A percentile compares a stretch with the other conserved stretches of the same genome.
Evolutionary conservation across 2,329 filamentous ascomycete species (phyloP).

Genomic region (Calonectria henricotiae): DNA sequence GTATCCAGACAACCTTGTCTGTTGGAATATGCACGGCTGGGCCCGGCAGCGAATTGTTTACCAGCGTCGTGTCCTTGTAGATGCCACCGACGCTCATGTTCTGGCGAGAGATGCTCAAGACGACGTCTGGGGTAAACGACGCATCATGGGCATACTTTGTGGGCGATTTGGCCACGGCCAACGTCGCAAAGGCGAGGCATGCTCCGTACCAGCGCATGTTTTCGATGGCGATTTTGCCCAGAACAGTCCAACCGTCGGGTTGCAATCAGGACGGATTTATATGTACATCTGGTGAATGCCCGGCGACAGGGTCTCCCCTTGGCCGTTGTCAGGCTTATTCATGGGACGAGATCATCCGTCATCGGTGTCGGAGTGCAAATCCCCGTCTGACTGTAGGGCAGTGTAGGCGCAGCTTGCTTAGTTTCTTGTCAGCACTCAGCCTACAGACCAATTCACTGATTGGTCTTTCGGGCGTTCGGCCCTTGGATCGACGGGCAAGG

Average conservation of each 20-base stretch:
- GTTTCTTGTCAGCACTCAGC: not conserved
- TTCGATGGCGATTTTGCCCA: not conserved
- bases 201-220: constrained; percentile 5
- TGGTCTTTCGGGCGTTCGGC: not conserved
- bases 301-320: not conserved
- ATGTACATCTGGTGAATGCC: not conserved
- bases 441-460: not conserved
- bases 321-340: not conserved
- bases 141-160: constrained; percentile 4
- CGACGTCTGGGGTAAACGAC: constrained; percentile 8
- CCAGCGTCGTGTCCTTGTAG: not conserved
- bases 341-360: not conserved
- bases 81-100: constrained; percentile 11
- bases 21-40: constrained; percentile 1
- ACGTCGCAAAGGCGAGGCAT: constrained; percentile 6
- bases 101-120: not conserved
- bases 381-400: not conserved
- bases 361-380: not conserved
- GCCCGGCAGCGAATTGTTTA: not conserved
- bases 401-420: not conserved
- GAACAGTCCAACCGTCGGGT: too few species aligned
- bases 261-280: not conserved
- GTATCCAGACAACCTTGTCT: constrained; percentile 8
- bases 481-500: not conserved
- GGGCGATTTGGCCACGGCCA: constrained; percentile 2